Base-by-base conservation (phyloP, 306 rosid species). In the Lupinus albus region DNA sequence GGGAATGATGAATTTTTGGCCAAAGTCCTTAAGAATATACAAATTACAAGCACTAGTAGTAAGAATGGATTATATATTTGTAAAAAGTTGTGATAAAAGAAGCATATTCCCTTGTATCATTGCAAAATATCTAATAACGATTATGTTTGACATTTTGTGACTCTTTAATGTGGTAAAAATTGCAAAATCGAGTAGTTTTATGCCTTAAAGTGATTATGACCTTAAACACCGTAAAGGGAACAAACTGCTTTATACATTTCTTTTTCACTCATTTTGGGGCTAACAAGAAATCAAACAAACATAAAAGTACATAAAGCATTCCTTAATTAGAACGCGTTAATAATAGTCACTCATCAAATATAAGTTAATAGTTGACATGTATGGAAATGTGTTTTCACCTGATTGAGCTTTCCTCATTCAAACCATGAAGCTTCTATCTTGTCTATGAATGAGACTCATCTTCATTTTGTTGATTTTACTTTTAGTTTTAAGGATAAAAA, bases 271-370 rank as follows among this genome's bases (percentile, higher is more conserved):
- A 54, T 63, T 68, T 81, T 12, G 71, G 67, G 76, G 73, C 56
- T 73, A 47, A 25, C 45, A 59, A 78, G 78, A 74, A 42, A 65
- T 69, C 55, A 38, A 57, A 71, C 72, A 72, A 72, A 77, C 72
- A 53, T 70, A 62, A 49, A 77, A 83, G 80, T 70, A 74, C 76
- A 74, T 70, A 77, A 83, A 69, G 75, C 64, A 38, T 86, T 78
- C 28, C 91, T 83, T 86, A 70, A 76, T 71, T 80, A 70, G 78
- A 64, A 83, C 83, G 86, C 70, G 76, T 76, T 53, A 65, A 78
- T 76, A 50, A 84, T 86, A 49, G 82, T 85, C 75, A 83, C 77
- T 61, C 69, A 79, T 76, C 83, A 76, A 83, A 73, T 70, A 65
- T 79, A 81, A 71, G 79, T 55, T 71, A 76, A 55, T 35, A 28